Percentiles rank a stretch among this genome's conserved stretches.
These are phyloP conservation scores for Phytopythium delawarense DNA, from an alignment of 352 stramenopile species.

Conservation along the genomic window DNA sequence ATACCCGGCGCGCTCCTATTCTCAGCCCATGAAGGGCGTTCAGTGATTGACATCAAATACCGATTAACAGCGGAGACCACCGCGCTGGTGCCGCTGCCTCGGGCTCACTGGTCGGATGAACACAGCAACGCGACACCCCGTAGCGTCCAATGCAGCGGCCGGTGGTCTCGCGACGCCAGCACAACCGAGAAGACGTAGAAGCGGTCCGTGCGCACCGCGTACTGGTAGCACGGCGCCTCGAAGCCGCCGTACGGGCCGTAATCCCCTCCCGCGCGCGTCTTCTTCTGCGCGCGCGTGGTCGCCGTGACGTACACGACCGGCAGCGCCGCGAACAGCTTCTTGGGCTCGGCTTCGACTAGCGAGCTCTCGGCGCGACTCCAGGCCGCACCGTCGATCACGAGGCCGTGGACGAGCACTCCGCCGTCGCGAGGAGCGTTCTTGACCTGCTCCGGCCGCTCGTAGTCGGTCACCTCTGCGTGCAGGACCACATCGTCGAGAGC, in stretches of 20 bases:
- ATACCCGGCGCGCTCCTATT: background rate
- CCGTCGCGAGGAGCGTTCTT: slow-evolving; percentile 67
- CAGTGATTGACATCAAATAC: background rate
- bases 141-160: slow-evolving; percentile 72
- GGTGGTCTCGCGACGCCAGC: slow-evolving; percentile 70
- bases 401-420: slow-evolving; percentile 58
- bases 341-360: slow-evolving; percentile 76
- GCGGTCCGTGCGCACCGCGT: slow-evolving; percentile 65
- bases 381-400: slow-evolving; percentile 66
- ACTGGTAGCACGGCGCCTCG: slow-evolving; percentile 75
- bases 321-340: slow-evolving; percentile 63
- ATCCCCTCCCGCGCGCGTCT: slow-evolving; percentile 57
- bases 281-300: slow-evolving; percentile 71
- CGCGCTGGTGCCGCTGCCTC: background rate
- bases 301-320: slow-evolving; percentile 77
- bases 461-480: slow-evolving; percentile 81
- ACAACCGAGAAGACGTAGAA: slow-evolving; percentile 77
- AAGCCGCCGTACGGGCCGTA: slow-evolving; percentile 77
- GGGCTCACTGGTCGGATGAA: background rate
- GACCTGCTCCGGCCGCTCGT: slow-evolving; percentile 75
- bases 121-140: slow-evolving; percentile 70
- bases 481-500: slow-evolving; percentile 76
- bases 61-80: no score
- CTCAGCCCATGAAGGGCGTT: background rate
- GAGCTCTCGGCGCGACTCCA: slow-evolving; percentile 72